These are phyloP conservation scores for Rhododendron molle DNA, from an alignment of 148 eudicot species.

Conservation along the genomic window DNA sequence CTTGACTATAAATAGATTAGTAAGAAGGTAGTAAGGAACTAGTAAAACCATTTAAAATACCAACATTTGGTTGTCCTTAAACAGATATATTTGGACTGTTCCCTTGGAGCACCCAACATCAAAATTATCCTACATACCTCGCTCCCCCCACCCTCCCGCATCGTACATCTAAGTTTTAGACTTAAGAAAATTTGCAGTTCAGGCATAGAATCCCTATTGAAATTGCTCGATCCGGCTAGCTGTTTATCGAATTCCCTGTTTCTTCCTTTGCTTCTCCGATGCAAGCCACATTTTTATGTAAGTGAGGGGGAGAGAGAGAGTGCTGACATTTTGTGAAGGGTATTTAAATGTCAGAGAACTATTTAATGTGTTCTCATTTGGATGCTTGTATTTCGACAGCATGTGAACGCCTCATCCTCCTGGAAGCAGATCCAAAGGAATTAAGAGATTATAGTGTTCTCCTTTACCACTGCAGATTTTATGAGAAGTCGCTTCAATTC, in stretches of 20 bases:
- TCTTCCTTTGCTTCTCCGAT: background rate
- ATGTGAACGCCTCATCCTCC: constrained; percentile 78
- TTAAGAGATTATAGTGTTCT: constrained; percentile 76
- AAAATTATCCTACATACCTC: background rate
- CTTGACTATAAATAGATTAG: background rate
- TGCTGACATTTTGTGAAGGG: background rate
- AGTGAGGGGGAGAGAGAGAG: background rate
- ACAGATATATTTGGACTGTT: background rate
- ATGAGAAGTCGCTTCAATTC: constrained; percentile 57
- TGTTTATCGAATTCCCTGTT: background rate
- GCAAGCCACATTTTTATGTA: background rate
- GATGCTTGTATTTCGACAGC: constrained; percentile 39
- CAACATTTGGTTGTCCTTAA: background rate
- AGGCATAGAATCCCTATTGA: background rate
- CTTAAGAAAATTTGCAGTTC: background rate
- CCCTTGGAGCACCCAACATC: background rate
- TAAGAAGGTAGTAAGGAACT: background rate
- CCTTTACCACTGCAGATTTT: constrained; percentile 81
- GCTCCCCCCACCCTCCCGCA: background rate
- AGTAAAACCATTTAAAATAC: too few species aligned
- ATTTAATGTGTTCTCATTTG: background rate
- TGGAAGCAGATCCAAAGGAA: constrained; percentile 59
- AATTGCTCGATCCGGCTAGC: background rate
- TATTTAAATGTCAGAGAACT: background rate
- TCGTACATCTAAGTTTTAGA: background rate